A percentile compares a stretch with the other conserved stretches of the same genome.
Evolutionary conservation across 257 asterid species (phyloP).

Genomic region (Osmanthus fragrans): DNA sequence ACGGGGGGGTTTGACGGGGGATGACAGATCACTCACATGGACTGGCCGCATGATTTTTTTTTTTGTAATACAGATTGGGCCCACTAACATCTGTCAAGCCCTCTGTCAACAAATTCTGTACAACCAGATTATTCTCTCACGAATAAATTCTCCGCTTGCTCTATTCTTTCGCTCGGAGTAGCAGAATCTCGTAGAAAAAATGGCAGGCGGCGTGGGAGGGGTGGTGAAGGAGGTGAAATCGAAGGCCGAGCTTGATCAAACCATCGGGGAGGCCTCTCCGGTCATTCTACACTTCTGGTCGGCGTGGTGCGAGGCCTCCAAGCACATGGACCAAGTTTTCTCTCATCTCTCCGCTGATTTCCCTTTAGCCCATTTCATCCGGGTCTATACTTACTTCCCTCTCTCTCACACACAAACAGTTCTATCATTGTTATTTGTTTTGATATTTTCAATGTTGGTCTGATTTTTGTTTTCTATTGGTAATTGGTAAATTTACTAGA

Average conservation of each 20-base stretch:
- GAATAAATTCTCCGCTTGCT: neutral
- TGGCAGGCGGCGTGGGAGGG: constrained; percentile 63
- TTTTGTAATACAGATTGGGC: too few species aligned
- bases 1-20: too few species aligned
- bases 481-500: neutral
- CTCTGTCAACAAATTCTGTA: too few species aligned
- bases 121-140: too few species aligned
- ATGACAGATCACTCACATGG: too few species aligned
- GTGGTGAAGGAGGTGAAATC: constrained; percentile 80
- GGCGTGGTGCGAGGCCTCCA: constrained; percentile 97
- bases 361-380: constrained; percentile 82
- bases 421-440: neutral
- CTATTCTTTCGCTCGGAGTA: constrained; percentile 16
- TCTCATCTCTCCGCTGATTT: constrained; percentile 89
- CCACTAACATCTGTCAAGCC: too few species aligned
- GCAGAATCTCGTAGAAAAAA: constrained; percentile 5
- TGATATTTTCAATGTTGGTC: neutral
- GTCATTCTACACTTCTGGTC: constrained; percentile 92
- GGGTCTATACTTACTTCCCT: constrained; percentile 40
- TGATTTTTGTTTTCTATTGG: neutral
- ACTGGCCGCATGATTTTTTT: too few species aligned
- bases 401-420: neutral
- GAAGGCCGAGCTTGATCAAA: constrained; percentile 66
- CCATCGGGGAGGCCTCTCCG: constrained; percentile 47
- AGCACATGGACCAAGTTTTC: constrained; percentile 99